Evolutionary conservation across 768 basidiomycete genomes (phyloP).

Genomic region (Termitomyces sp.): DNA sequence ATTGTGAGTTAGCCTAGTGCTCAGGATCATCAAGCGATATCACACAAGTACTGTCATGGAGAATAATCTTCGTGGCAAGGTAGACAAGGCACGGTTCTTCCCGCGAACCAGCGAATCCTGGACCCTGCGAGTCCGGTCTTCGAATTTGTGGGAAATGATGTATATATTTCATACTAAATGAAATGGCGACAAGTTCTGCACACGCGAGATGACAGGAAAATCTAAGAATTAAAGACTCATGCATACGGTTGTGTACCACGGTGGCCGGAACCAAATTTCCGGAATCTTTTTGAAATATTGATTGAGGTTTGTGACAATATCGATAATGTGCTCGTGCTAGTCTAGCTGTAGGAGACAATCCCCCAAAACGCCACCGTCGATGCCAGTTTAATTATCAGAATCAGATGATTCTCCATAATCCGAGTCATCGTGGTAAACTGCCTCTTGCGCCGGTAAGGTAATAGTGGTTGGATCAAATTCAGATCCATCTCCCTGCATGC

Average conservation of each 20-base stretch:
- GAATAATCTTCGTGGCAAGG: not conserved
- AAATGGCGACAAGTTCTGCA: not conserved
- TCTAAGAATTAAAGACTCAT: not conserved
- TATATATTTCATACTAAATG: not conserved
- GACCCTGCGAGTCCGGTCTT: not conserved
- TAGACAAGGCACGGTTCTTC: not conserved
- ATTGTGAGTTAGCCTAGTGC: not conserved
- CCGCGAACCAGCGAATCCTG: not conserved
- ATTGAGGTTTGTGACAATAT: not conserved
- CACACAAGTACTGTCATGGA: not conserved
- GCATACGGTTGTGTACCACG: not conserved
- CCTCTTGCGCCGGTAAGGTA: not conserved
- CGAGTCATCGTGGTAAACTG: conserved; percentile 14
- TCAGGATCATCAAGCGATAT: not conserved
- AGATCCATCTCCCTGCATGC: conserved; percentile 12
- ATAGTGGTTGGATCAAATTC: conserved; percentile 30
- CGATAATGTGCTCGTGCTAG: not conserved
- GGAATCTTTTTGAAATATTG: not conserved
- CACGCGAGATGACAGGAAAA: not conserved
- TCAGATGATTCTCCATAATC: conserved; percentile 13
- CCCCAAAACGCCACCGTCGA: not conserved
- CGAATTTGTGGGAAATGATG: not conserved
- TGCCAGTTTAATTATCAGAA: conserved; percentile 7
- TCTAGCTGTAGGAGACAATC: not conserved
- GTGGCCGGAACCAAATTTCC: not conserved